phyloP scores from a whole-genome alignment of 768 basidiomycete species.

The Rhizopogon sp. region DNA sequence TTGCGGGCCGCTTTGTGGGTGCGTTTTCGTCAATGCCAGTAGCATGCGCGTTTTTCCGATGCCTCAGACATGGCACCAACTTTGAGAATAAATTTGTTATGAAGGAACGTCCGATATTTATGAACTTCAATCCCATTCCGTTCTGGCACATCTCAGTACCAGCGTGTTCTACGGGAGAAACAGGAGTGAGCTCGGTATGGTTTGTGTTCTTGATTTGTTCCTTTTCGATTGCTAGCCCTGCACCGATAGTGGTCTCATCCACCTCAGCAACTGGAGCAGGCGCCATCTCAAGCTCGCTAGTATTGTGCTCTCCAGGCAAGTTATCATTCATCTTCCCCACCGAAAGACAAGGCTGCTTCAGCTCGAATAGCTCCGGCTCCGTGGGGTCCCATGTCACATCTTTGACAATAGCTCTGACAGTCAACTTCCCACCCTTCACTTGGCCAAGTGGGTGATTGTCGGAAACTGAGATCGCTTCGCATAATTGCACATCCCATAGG shows the following conservation, averaged over 20 bases:
- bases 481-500: neutral
- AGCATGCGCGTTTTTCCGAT: neutral
- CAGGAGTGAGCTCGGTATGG: neutral
- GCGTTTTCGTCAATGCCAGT: neutral
- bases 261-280: neutral
- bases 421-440: slow-evolving; percentile 1
- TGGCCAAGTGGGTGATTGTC: neutral
- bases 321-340: neutral
- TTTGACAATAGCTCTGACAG: neutral
- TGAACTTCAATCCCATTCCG: neutral
- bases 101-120: neutral
- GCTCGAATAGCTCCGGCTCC: neutral
- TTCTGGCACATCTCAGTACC: neutral
- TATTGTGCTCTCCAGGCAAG: neutral
- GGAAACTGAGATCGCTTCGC: neutral
- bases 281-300: too few relatives aligned
- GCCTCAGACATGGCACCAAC: neutral
- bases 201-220: neutral
- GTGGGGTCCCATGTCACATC: slow-evolving; percentile 1
- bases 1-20: neutral
- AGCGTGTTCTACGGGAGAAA: neutral
- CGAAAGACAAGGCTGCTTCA: neutral
- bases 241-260: neutral
- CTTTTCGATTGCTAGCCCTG: neutral
- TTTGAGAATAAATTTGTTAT: neutral